Evolutionary conservation across 2,329 filamentous ascomycete species (phyloP), one percentile per base, ranked within the genome.

Genomic region (Colletotrichum sp.): DNA sequence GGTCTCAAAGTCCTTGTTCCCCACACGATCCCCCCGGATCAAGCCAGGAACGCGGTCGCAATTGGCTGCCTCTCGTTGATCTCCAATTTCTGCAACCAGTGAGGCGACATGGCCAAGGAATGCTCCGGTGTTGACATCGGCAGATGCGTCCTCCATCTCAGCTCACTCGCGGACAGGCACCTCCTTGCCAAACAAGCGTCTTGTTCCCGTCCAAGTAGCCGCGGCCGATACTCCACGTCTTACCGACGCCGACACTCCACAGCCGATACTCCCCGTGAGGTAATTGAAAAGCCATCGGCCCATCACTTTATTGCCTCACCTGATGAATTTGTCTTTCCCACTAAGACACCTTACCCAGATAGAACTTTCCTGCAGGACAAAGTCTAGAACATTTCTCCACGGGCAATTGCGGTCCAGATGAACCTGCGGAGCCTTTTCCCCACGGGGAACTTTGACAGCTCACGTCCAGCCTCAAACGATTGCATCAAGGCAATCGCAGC

Each of bases 281-380:
- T 22, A 3, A 7, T 2, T 22, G 3, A 22, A 12, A 5, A 12
- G 16, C 2, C 44, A 22, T 52, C 0, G 0, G 6, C 44, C 9
- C n/a, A 52, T 22, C n/a, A 13, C 0, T 22, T 52, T 52, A 22
- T 22, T 22, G 2, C n/a, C 44, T 52, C 44, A 13, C 44, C 44
- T 22, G 44, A 52, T 22, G 44, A 22, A 52, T 1, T 52, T 5
- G 3, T 52, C 44, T 5, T 13, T 52, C 0, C 44, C 11, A 52
- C n/a, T 3, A 52, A 22, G n/a, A 52, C 44, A 22, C 44, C 44
- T 52, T 22, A 52, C 11, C 44, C 44, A 22, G 6, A 22, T 3
- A 7, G 6, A 52, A 7, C n/a, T 52, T 8, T 22, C n/a, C 11
- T 22, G n/a, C n/a, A 7, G n/a, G 2, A 22, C n/a, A 22, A 2